Evolutionary conservation across 139 green algal species (phyloP).

Genomic region (Coelastrella sp.): DNA sequence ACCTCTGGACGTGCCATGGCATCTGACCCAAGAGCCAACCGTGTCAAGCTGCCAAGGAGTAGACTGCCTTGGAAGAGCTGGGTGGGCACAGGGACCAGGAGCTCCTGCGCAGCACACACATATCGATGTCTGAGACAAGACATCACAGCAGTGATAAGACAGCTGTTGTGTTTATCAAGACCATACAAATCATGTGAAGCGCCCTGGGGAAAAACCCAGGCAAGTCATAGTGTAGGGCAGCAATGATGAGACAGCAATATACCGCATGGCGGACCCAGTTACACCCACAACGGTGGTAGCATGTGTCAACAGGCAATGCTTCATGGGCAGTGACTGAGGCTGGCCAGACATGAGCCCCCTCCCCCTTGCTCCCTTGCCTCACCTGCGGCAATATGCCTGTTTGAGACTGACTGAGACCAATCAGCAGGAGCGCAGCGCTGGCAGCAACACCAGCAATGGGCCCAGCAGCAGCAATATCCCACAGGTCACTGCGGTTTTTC

Average conservation of each 20-base stretch:
- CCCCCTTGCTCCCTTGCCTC: neutral
- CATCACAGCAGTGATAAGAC: no score
- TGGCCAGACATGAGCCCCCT: no score
- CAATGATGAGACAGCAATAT: no score
- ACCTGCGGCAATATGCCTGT: conserved; percentile 33
- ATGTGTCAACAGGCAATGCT: no score
- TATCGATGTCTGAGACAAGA: neutral
- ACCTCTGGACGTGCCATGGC: conserved; percentile 44
- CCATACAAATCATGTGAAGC: no score
- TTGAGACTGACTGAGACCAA: conserved; percentile 53
- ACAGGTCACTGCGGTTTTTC: conserved; percentile 69
- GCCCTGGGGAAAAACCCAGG: no score
- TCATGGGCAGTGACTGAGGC: no score
- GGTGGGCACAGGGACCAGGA: conserved; percentile 86
- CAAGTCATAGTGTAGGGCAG: no score
- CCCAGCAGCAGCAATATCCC: conserved; percentile 85
- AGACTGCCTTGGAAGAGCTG: conserved; percentile 86
- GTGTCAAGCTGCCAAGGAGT: conserved; percentile 70
- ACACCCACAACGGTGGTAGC: no score
- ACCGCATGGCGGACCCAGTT: no score
- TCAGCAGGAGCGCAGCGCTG: conserved; percentile 68
- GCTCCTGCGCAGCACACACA: conserved; percentile 46
- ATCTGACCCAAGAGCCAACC: conserved; percentile 58
- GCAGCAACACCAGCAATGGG: conserved; percentile 68
- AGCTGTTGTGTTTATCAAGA: no score